phyloP scores from a whole-genome alignment of 306 rosid genomes.

The Abrus precatorius region DNA sequence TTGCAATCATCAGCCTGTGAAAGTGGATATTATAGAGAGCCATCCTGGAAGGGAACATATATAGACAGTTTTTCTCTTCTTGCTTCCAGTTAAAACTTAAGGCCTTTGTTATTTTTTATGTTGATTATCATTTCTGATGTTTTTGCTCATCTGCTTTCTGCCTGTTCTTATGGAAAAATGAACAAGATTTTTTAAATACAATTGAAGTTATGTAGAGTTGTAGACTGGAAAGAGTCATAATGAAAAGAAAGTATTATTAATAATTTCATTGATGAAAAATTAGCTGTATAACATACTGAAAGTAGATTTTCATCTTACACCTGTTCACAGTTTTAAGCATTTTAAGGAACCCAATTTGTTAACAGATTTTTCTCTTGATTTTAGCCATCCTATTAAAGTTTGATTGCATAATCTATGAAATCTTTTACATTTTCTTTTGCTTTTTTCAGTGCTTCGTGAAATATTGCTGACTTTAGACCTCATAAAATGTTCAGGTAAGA shows the following conservation, averaged over 20 bases:
- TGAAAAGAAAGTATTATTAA: not conserved
- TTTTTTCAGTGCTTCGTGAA: not conserved
- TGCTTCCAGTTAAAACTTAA: not conserved
- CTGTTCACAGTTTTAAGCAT: slow-evolving; percentile 1
- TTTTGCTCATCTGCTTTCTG: slow-evolving; percentile 20
- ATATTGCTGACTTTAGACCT: slow-evolving; percentile 36
- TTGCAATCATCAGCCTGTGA: slow-evolving; percentile 43
- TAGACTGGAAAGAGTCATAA: not conserved
- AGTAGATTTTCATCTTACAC: slow-evolving; percentile 9
- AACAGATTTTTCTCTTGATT: slow-evolving; percentile 32
- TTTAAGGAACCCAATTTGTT: too few relatives aligned
- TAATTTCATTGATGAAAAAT: slow-evolving; percentile 32
- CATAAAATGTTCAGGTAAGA: slow-evolving; percentile 19
- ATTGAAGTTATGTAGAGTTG: not conserved
- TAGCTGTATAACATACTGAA: not conserved
- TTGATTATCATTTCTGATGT: slow-evolving; percentile 32
- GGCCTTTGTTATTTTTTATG: slow-evolving; percentile 7
- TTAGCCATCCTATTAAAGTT: slow-evolving; percentile 3
- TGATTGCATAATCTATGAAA: slow-evolving; percentile 16
- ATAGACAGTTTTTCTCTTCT: slow-evolving; percentile 21
- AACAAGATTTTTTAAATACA: not conserved
- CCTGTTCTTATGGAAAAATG: not conserved
- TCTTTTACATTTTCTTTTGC: slow-evolving; percentile 4
- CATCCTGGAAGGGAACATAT: slow-evolving; percentile 40
- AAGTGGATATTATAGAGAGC: slow-evolving; percentile 39